Conservation (phyloP, 2,329 filamentous ascomycete genomes). For the Metarhizium album region DNA sequence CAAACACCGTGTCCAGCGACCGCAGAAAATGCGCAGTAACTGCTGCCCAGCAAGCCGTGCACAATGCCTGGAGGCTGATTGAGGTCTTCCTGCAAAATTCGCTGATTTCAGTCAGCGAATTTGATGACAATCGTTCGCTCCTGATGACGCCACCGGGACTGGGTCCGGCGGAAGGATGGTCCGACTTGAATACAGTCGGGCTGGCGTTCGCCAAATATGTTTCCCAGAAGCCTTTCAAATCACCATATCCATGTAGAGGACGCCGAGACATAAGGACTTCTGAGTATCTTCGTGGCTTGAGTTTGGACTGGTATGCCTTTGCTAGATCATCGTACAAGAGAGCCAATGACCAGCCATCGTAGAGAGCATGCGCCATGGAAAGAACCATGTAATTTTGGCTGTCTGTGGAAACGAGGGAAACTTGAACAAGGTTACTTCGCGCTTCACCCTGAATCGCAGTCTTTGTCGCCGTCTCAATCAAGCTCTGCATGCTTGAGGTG, state of each 20-base stretch:
- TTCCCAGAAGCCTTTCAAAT: constrained; percentile 53
- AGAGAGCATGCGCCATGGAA: constrained; percentile 76
- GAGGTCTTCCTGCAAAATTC: constrained; percentile 54
- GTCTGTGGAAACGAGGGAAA: constrained; percentile 29
- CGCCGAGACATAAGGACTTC: constrained; percentile 11
- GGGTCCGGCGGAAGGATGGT: neutral
- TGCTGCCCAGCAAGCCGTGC: constrained; percentile 66
- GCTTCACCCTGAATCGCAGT: constrained; percentile 27
- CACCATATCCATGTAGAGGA: constrained; percentile 3
- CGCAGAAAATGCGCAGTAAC: constrained; percentile 52
- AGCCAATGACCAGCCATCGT: constrained; percentile 76
- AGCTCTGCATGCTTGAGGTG: constrained; percentile 21
- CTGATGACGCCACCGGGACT: neutral
- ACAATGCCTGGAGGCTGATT: constrained; percentile 66
- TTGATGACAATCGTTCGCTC: constrained; percentile 9
- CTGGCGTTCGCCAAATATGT: constrained; percentile 47
- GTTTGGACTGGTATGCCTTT: constrained; percentile 45
- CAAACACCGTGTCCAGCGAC: constrained; percentile 68
- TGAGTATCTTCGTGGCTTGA: constrained; percentile 28
- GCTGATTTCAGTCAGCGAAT: constrained; percentile 15
- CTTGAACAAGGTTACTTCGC: constrained; percentile 33
- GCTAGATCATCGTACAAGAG: constrained; percentile 63
- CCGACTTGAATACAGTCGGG: constrained; percentile 22
- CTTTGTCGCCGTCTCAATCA: constrained; percentile 26
- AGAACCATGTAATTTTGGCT: constrained; percentile 40